These are phyloP conservation scores for Harringtonia aguacate DNA, from an alignment of 2,329 filamentous ascomycete species.

Conservation along the genomic window DNA sequence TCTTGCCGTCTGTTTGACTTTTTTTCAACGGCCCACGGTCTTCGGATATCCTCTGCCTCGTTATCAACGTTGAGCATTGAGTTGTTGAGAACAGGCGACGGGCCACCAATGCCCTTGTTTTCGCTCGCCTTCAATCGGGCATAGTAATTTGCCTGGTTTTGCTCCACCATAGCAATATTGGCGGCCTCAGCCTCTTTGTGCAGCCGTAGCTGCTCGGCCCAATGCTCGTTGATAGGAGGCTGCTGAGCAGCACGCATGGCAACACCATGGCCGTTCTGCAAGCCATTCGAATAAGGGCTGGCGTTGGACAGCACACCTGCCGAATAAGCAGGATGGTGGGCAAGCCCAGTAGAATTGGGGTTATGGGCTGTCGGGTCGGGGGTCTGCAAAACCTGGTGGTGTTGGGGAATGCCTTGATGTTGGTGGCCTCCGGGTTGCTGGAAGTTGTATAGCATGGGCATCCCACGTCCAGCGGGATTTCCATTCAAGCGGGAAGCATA, in stretches of 20 bases:
- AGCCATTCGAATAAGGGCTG: slow-evolving; percentile 44
- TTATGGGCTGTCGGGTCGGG: slow-evolving; percentile 42
- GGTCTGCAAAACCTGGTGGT: slow-evolving; percentile 48
- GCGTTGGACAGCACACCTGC: slow-evolving; percentile 55
- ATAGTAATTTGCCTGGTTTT: slow-evolving; percentile 59
- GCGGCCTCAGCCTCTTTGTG: slow-evolving; percentile 66
- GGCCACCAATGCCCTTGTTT: slow-evolving; percentile 54
- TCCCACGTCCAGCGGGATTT: slow-evolving; percentile 46
- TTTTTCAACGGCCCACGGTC: slow-evolving; percentile 53
- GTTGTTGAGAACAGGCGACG: slow-evolving; percentile 37
- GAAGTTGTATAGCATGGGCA: slow-evolving; percentile 60
- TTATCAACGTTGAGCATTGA: slow-evolving; percentile 38
- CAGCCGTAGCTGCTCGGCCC: slow-evolving; percentile 77
- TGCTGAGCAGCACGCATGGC: slow-evolving; percentile 18
- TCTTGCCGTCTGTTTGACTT: slow-evolving; percentile 61
- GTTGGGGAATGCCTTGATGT: slow-evolving; percentile 54
- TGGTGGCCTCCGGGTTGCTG: slow-evolving; percentile 51
- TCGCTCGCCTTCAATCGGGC: slow-evolving; percentile 59
- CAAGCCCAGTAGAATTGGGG: slow-evolving; percentile 43
- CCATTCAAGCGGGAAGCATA: slow-evolving; percentile 71
- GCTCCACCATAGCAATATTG: slow-evolving; percentile 60
- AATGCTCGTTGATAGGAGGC: slow-evolving; percentile 56
- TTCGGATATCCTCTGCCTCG: slow-evolving; percentile 44
- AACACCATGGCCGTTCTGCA: slow-evolving; percentile 41
- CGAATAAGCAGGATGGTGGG: slow-evolving; percentile 51